These are phyloP conservation scores for Carex myosuroides DNA, from an alignment of 176 grass and related monocot species.

Conservation along the genomic window DNA sequence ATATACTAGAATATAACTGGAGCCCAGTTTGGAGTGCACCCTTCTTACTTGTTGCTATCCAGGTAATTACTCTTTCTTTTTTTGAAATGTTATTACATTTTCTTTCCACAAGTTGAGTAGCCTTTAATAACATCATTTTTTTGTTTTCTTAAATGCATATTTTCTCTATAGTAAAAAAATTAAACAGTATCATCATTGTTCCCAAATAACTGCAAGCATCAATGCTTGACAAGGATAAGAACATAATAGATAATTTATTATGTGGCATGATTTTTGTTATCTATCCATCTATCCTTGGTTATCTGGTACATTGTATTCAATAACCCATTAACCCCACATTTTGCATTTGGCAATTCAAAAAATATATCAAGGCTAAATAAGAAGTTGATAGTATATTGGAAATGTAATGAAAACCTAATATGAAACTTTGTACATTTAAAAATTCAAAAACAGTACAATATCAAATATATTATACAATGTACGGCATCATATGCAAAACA, in stretches of 20 bases:
- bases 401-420: background rate
- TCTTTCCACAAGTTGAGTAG: background rate
- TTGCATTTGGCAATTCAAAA: background rate
- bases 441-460: background rate
- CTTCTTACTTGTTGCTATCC: conserved; percentile 1
- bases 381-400: background rate
- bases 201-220: background rate
- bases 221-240: background rate
- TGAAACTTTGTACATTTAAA: background rate
- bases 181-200: background rate
- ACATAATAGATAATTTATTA: background rate
- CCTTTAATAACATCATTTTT: background rate
- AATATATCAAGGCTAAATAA: background rate
- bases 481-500: too few species aligned
- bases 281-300: background rate
- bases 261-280: background rate
- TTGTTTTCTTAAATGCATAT: background rate
- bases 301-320: background rate
- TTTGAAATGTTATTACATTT: background rate
- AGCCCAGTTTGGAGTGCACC: background rate
- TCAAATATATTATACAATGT: too few species aligned
- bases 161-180: background rate
- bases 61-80: background rate
- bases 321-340: background rate
- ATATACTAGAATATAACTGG: background rate